Conservation (phyloP, 2,329 filamentous ascomycete species). For the Sarocladium kiliense region DNA sequence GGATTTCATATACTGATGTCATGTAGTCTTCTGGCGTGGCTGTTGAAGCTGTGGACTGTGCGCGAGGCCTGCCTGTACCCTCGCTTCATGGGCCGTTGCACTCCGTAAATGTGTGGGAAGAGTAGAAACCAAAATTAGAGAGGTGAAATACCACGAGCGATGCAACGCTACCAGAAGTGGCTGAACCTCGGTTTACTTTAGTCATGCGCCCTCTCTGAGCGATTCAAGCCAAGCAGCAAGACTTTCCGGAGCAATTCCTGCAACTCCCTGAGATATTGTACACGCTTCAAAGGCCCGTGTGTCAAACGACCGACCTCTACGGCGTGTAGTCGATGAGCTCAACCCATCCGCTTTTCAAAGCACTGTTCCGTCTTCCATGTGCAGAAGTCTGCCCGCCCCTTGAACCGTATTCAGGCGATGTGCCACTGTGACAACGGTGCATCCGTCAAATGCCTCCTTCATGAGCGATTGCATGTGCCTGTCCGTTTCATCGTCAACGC, state of each 20-base stretch:
- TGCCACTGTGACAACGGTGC: constrained; percentile 23
- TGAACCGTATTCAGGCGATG: constrained; percentile 22
- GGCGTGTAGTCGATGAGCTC: too few relatives aligned
- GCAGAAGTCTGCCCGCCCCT: constrained; percentile 21
- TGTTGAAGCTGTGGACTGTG: constrained; percentile 60
- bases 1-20: background rate
- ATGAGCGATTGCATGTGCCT: constrained; percentile 18
- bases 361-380: constrained; percentile 21
- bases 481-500: constrained; percentile 23
- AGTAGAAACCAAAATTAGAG: background rate
- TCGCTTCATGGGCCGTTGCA: constrained; percentile 76
- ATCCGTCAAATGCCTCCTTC: constrained; percentile 14
- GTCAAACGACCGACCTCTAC: too few relatives aligned
- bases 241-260: too few relatives aligned
- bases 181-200: too few relatives aligned
- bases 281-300: too few relatives aligned
- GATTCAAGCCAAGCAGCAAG: too few relatives aligned
- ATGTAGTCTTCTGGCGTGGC: constrained; percentile 56
- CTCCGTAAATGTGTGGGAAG: constrained; percentile 49
- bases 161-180: too few relatives aligned
- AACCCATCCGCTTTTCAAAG: background rate
- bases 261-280: too few relatives aligned
- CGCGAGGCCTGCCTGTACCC: constrained; percentile 70
- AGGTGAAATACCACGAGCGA: too few relatives aligned
- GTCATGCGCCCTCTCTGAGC: too few relatives aligned